Evolutionary conservation across 2,329 filamentous ascomycete species (phyloP), one percentile per base, ranked within the genome.

Genomic region (Hymenoscyphus albidus): DNA sequence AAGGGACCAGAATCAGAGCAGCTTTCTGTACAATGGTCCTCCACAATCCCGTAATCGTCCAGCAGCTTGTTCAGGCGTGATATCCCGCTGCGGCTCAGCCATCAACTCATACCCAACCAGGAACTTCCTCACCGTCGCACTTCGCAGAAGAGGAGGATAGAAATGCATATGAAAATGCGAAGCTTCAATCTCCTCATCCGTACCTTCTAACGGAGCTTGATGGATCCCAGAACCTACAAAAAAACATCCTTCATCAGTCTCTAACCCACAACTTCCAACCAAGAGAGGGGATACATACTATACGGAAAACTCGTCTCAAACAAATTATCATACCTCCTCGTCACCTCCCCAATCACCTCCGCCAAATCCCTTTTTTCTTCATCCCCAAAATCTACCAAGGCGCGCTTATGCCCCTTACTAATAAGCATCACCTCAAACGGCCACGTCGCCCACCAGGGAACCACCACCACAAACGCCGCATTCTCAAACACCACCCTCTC

Each of bases 361-460:
- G 95, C 92, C 67, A 98, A 86, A 59, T 88, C 82, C 27, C 83
- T 75, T 69, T 88, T 87, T 78, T 98, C 94, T 32, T 83, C 78
- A 10, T 84, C 82, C 59, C 84, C 85, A 44, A 99, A 82, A 76
- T 99, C 94, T 16, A 97, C 88, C 57, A 99, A 82, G 0, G 90
- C 90, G 54, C 93, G 87, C 70, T 93, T 89, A 76, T 97, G 93
- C 67, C 87, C 82, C 79, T 92, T 96, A 67, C 91, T 87, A 38
- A 97, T 82, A 65, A 99, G 85, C 81, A 99, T 90, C 58, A 94
- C 90, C 80, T 99, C 95, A 67, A 97, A 99, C 0, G 95, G 95
- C 95, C 95, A 99, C 18, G 92, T 84, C 0, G 92, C 95, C 95
- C 95, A 99, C 93, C 95, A 99, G 0, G 95, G 95, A 73, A 93